Percentiles rank a stretch among this genome's conserved stretches.
Conservation (phyloP, 228 moss, liverwort and hornwort species). For the Sphagnum magellanicum region DNA sequence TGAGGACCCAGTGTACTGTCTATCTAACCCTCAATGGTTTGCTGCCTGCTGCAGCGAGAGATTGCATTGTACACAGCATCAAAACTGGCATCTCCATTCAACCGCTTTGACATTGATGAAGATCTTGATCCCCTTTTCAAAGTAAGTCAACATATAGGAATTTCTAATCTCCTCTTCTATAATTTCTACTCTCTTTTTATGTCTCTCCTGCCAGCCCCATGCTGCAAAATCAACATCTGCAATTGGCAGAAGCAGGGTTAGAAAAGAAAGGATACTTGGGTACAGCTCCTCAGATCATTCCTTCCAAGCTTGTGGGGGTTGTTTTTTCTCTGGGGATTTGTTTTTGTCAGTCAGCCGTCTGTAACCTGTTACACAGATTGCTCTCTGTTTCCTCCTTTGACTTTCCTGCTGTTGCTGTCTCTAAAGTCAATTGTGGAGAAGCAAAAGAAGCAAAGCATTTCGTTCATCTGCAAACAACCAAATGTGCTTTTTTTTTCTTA, state of each 20-base stretch:
- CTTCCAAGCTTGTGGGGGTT: not conserved
- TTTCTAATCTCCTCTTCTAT: not conserved
- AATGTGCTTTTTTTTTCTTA: not conserved
- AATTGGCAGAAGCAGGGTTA: no score
- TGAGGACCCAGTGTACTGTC: no score
- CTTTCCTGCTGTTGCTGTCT: not conserved
- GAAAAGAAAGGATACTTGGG: no score
- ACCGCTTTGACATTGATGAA: conserved; percentile 57
- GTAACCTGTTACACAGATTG: no score
- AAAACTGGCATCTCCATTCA: conserved; percentile 52
- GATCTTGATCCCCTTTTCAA: conserved; percentile 72
- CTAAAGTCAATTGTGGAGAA: no score
- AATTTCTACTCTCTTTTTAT: not conserved
- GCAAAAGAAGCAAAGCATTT: no score
- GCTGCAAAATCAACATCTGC: no score
- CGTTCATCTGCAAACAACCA: no score
- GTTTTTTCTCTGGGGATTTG: not conserved
- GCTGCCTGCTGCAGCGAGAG: conserved; percentile 43
- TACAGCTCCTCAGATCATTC: no score
- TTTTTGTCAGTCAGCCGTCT: not conserved
- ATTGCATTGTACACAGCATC: conserved; percentile 55
- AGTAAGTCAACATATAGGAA: conserved; percentile 25
- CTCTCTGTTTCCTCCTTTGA: not conserved
- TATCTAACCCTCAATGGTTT: not conserved
- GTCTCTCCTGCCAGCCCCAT: not conserved